These are phyloP conservation scores for Stagonosporopsis tanaceti DNA, from an alignment of 2,329 filamentous ascomycete genomes.

Conservation along the genomic window DNA sequence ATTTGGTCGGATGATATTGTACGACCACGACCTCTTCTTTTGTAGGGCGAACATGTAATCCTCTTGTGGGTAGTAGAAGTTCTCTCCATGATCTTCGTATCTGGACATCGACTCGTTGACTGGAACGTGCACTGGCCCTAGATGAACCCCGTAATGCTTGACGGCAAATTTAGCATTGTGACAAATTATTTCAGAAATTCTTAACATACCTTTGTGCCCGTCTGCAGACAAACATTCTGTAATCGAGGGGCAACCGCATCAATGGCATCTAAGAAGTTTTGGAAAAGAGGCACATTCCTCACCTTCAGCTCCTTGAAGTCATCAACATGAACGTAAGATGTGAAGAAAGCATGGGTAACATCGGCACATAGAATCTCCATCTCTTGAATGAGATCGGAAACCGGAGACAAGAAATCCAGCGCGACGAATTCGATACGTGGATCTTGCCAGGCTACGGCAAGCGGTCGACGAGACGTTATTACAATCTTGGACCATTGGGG, in stretches of 20 bases:
- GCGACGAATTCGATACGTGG: slow-evolving; percentile 1
- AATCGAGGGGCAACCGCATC: not conserved
- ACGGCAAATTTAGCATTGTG: too few relatives aligned
- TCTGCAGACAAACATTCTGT: slow-evolving; percentile 1
- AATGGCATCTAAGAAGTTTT: not conserved
- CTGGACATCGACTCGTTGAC: not conserved
- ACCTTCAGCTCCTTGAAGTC: not conserved
- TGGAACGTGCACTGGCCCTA: not conserved
- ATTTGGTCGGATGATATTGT: not conserved
- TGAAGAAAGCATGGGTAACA: slow-evolving; percentile 8
- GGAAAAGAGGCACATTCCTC: not conserved
- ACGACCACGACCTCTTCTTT: not conserved
- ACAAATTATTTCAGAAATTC: too few relatives aligned
- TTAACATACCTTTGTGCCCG: not conserved
- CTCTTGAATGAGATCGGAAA: not conserved
- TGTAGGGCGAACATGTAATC: not conserved
- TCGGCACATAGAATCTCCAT: not conserved
- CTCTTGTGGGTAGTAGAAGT: slow-evolving; percentile 11
- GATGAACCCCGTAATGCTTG: not conserved
- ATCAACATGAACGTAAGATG: slow-evolving; percentile 4
- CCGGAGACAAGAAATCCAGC: not conserved
- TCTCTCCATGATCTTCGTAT: not conserved
- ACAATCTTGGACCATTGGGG: slow-evolving; percentile 6
- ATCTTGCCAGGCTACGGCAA: not conserved
- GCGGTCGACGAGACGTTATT: not conserved